Evolutionary conservation across 306 rosid species (phyloP).

Genomic region (Potentilla sterilis): DNA sequence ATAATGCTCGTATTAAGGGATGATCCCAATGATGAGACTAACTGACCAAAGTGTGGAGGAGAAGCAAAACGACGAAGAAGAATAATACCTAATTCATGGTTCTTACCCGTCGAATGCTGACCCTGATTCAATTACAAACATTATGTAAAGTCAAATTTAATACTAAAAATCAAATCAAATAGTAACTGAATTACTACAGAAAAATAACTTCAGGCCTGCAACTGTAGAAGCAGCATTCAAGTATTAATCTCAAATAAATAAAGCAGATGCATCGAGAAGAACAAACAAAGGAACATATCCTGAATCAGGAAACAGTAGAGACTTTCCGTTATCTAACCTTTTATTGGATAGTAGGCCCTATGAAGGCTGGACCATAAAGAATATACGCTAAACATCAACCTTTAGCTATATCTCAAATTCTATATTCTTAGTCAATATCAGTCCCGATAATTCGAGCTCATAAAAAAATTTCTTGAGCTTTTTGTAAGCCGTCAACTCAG

Average conservation of each 20-base stretch:
- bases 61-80: constrained; percentile 4
- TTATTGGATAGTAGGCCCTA: background rate
- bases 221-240: constrained; percentile 13
- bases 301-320: background rate
- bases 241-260: constrained; percentile 6
- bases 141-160: constrained; percentile 31
- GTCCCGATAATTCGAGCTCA: background rate
- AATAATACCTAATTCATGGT: constrained; percentile 48
- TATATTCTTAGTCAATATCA: background rate
- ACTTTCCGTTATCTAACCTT: background rate
- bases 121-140: constrained; percentile 46
- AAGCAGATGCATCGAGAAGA: constrained; percentile 6
- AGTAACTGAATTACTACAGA: background rate
- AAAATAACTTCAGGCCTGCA: constrained; percentile 15
- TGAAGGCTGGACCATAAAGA: background rate
- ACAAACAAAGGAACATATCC: background rate
- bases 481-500: background rate
- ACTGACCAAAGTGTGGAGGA: background rate
- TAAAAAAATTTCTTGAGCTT: background rate
- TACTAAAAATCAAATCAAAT: constrained; percentile 3
- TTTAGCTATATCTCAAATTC: background rate
- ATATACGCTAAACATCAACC: background rate
- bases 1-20: background rate
- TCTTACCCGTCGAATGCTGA: constrained; percentile 39
- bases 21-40: background rate